Percentiles rank a stretch among this genome's conserved stretches.
These are phyloP conservation scores for Hirschioporus abietinus DNA, from an alignment of 768 basidiomycete species.

Conservation along the genomic window DNA sequence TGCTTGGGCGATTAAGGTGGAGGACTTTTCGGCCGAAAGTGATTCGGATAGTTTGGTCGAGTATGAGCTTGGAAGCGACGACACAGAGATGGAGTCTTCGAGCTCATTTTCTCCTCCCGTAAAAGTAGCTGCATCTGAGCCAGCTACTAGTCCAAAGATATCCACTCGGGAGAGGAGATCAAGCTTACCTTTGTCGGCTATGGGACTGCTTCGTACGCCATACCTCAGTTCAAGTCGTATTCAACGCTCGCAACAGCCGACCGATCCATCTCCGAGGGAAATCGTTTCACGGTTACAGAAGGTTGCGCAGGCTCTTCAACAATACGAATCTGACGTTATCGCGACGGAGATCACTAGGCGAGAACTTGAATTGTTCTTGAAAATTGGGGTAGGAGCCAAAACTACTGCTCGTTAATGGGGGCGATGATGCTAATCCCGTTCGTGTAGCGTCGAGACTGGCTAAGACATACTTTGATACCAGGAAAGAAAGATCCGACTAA, in stretches of 20 bases:
- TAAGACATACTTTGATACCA: constrained; percentile 68
- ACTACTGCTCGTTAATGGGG: constrained; percentile 3
- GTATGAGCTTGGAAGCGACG: constrained; percentile 37
- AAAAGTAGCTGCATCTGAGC: neutral
- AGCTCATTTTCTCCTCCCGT: neutral
- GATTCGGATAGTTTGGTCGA: constrained; percentile 53
- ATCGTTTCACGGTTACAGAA: constrained; percentile 59
- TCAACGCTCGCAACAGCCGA: constrained; percentile 24
- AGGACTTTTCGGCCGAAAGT: constrained; percentile 51
- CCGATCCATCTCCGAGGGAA: constrained; percentile 41
- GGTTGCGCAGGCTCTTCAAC: constrained; percentile 52
- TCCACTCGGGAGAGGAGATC: constrained; percentile 57
- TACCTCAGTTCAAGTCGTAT: constrained; percentile 12
- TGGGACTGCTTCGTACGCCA: constrained; percentile 31
- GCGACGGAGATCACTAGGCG: constrained; percentile 83
- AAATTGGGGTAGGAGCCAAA: constrained; percentile 60
- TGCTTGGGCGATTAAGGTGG: constrained; percentile 68
- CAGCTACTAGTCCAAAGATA: constrained; percentile 15
- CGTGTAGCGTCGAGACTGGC: constrained; percentile 78
- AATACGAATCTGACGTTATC: constrained; percentile 56
- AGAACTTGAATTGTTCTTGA: constrained; percentile 62
- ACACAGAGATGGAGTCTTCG: constrained; percentile 9
- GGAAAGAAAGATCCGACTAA: constrained; percentile 58
- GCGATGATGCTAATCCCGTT: constrained; percentile 8
- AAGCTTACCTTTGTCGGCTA: constrained; percentile 53